Evolutionary conservation across 2,329 filamentous ascomycete species (phyloP).

Genomic region (Rutstroemia sp.): DNA sequence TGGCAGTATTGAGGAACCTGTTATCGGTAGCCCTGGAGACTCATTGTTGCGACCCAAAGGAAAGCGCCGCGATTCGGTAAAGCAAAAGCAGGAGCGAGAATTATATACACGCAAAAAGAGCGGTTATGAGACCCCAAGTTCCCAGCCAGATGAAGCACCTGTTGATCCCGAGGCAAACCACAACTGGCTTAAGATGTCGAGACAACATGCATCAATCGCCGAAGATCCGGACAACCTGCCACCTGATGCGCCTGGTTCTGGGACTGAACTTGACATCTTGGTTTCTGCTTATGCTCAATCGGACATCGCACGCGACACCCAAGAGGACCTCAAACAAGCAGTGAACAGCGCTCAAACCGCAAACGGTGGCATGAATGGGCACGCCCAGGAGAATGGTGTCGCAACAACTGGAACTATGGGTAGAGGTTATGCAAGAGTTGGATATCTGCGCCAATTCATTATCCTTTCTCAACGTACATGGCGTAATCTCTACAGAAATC

Average conservation of each 20-base stretch:
- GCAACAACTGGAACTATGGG: slow-evolving; percentile 47
- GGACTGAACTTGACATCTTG: slow-evolving; percentile 76
- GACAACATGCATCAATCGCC: slow-evolving; percentile 47
- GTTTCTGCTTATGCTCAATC: slow-evolving; percentile 71
- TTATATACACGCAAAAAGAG: slow-evolving; percentile 79
- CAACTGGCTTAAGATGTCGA: slow-evolving; percentile 53
- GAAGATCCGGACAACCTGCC: slow-evolving; percentile 64
- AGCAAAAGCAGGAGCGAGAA: slow-evolving; percentile 79
- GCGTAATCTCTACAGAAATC: slow-evolving; percentile 96
- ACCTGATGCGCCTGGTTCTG: slow-evolving; percentile 47
- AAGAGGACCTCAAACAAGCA: slow-evolving; percentile 70
- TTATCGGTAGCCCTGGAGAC: slow-evolving; percentile 49
- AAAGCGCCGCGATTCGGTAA: slow-evolving; percentile 73
- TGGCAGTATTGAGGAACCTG: slow-evolving; percentile 58
- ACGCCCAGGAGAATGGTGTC: slow-evolving; percentile 43
- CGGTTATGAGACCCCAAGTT: slow-evolving; percentile 54
- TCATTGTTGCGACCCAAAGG: slow-evolving; percentile 57
- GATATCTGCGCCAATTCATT: slow-evolving; percentile 72
- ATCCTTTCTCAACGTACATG: slow-evolving; percentile 89
- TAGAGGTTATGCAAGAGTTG: slow-evolving; percentile 74
- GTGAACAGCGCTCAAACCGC: slow-evolving; percentile 56
- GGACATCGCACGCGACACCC: slow-evolving; percentile 65
- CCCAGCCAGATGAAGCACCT: slow-evolving; percentile 51
- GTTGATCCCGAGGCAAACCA: slow-evolving; percentile 38
- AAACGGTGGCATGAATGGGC: slow-evolving; percentile 55